Conservation (phyloP, 2,329 filamentous ascomycete genomes). For the Hypoxylon sp. region DNA sequence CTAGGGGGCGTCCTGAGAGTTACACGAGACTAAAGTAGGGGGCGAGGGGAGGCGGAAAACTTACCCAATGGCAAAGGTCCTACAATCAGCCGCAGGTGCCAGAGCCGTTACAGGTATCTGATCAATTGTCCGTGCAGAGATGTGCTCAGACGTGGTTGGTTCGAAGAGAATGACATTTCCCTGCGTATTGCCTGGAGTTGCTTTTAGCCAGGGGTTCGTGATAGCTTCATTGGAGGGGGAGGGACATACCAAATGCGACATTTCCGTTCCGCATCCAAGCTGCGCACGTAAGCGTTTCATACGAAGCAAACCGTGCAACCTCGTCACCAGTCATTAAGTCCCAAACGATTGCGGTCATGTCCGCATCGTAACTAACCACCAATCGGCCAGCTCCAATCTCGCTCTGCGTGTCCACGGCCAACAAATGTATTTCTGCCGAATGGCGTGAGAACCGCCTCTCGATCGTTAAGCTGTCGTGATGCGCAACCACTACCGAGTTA, state of each 20-base stretch:
- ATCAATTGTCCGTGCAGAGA: conserved; percentile 88
- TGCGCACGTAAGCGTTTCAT: conserved; percentile 86
- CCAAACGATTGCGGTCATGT: conserved; percentile 96
- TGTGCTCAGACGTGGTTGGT: conserved; percentile 91
- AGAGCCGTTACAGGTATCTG: conserved; percentile 96
- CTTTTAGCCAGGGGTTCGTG: conserved; percentile 43
- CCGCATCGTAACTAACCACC: conserved; percentile 92
- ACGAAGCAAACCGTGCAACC: conserved; percentile 91
- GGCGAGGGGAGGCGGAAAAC: conserved; percentile 47
- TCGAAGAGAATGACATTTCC: conserved; percentile 96
- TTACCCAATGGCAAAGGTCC: conserved; percentile 96
- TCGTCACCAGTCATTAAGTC: conserved; percentile 93
- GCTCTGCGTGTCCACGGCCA: conserved; percentile 92
- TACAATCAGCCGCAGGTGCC: conserved; percentile 89
- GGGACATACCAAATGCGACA: conserved; percentile 87
- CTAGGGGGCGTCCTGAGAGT: conserved; percentile 38
- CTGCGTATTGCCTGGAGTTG: conserved; percentile 82
- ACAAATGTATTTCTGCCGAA: conserved; percentile 83
- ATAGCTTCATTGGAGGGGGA: conserved; percentile 17
- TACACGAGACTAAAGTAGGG: conserved; percentile 28
- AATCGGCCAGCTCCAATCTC: conserved; percentile 86
- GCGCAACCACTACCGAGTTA: conserved; percentile 85
- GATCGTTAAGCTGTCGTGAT: conserved; percentile 92
- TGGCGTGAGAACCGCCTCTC: conserved; percentile 90
- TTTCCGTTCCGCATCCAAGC: conserved; percentile 98